Evolutionary conservation across 2,329 filamentous ascomycete species (phyloP), one percentile per base, ranked within the genome.

Genomic region (Gaeumannomyces sp.): DNA sequence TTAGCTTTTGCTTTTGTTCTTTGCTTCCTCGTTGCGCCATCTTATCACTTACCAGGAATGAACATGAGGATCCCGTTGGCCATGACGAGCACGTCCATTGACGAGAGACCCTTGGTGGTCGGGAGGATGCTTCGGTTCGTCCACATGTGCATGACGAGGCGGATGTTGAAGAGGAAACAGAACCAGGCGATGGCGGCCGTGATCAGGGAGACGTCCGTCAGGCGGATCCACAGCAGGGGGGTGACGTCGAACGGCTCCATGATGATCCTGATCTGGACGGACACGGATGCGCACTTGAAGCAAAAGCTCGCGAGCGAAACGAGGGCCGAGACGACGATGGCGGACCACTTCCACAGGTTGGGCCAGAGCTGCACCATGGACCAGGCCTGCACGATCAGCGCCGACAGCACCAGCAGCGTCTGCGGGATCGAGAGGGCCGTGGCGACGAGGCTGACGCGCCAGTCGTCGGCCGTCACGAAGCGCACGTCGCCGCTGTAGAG

Each of bases 61-160:
- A 84, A 68, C 84, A 86, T 85, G 64, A 86, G 74, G 1, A 84
- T 68, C 14, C 82, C 83, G 53, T 86, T 85, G 61, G 82, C 82
- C 69, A 85, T 81, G 62, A 84, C 77, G 29, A 86, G 75, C 10
- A 84, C 78, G 68, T 86, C 83, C 76, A 86, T 81, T 6, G 82
- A 78, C 0, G 74, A 81, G 56, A 86, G 70, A 0, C 76, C 73
- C 61, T 74, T 74, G 4, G 76, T 72, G 0, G 73, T 74, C 0
- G 79, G 78, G 1, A 85, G 74, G 8, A 86, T 71, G 60, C 78
- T 79, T 31, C 81, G 75, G 67, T 81, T 81, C 11, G 73, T 71
- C 59, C 77, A 72, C 66, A 86, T 76, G 69, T 86, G 83, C 27
- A 74, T 69, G 62, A 80, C 71, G 13, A 86, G 75, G 65, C 84